phyloP scores from a whole-genome alignment of 2,329 filamentous ascomycete species.

The Diaporthe vexans region DNA sequence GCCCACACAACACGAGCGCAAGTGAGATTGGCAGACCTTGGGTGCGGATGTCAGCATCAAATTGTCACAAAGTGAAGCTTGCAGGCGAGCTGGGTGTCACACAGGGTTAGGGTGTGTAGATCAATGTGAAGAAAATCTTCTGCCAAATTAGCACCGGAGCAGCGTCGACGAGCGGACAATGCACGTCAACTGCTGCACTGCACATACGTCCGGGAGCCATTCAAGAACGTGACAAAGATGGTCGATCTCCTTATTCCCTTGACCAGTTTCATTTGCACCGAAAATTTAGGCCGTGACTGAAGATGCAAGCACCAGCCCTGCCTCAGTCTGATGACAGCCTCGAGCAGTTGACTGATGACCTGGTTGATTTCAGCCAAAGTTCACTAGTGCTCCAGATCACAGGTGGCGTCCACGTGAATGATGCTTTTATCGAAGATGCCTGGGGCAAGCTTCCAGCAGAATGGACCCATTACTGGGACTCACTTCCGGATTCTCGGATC shows the following conservation, averaged over 20 bases:
- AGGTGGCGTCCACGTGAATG: conserved; percentile 53
- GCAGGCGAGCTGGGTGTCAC: too few relatives aligned
- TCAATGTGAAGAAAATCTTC: background rate
- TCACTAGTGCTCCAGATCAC: conserved; percentile 51
- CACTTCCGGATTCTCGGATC: conserved; percentile 48
- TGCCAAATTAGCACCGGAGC: background rate
- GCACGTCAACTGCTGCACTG: background rate
- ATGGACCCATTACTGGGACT: conserved; percentile 50
- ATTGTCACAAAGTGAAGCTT: too few relatives aligned
- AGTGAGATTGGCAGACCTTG: too few relatives aligned
- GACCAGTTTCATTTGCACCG: background rate
- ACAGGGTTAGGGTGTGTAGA: background rate
- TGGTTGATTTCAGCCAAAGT: conserved; percentile 46
- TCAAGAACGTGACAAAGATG: background rate
- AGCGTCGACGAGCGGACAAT: background rate
- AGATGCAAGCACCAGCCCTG: conserved; percentile 24
- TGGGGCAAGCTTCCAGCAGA: conserved; percentile 49
- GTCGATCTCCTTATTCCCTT: background rate
- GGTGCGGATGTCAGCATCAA: too few relatives aligned
- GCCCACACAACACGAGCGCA: too few relatives aligned
- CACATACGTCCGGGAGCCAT: background rate
- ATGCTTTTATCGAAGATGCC: conserved; percentile 49
- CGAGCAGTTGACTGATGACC: conserved; percentile 45
- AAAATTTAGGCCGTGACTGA: background rate
- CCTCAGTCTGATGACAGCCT: conserved; percentile 40